Conservation (phyloP, 2,329 filamentous ascomycete genomes). For the Curvularia hawaiiensis region DNA sequence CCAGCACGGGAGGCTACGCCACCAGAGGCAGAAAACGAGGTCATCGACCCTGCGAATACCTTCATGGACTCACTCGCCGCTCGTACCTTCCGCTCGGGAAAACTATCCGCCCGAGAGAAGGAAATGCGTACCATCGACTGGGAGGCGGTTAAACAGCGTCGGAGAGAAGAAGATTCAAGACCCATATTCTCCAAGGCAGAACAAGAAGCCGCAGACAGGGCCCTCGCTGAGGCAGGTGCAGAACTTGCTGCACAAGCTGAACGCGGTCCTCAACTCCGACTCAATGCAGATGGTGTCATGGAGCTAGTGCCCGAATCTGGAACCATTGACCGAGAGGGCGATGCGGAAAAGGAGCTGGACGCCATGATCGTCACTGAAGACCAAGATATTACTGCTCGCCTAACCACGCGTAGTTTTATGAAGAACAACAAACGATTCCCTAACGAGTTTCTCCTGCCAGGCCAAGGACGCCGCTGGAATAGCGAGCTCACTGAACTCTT, state of each 20-base stretch:
- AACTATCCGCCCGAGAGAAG: constrained; percentile 75
- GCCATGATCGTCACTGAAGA: constrained; percentile 70
- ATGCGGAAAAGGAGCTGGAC: constrained; percentile 61
- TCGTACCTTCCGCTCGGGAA: constrained; percentile 68
- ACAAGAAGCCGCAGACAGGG: constrained; percentile 31
- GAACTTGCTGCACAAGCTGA: constrained; percentile 21
- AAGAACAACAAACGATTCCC: constrained; percentile 62
- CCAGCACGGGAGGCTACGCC: constrained; percentile 40
- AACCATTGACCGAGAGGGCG: constrained; percentile 70
- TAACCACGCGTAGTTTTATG: constrained; percentile 72
- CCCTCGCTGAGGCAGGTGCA: constrained; percentile 23
- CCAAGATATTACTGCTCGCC: constrained; percentile 75
- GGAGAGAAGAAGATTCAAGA: constrained; percentile 42
- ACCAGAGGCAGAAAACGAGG: constrained; percentile 45
- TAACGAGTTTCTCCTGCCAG: constrained; percentile 51
- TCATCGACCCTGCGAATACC: constrained; percentile 68
- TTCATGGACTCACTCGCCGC: constrained; percentile 76
- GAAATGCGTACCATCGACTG: constrained; percentile 72
- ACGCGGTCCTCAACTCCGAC: constrained; percentile 60
- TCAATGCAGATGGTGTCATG: constrained; percentile 69
- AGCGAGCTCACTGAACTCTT: constrained; percentile 75
- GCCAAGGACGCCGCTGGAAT: constrained; percentile 64
- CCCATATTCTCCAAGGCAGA: constrained; percentile 28
- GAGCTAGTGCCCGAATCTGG: constrained; percentile 72
- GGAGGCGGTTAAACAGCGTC: constrained; percentile 53